Percentiles rank a stretch among this genome's conserved stretches.
Conservation (phyloP, 768 basidiomycete species). For the Termitomyces sp. region DNA sequence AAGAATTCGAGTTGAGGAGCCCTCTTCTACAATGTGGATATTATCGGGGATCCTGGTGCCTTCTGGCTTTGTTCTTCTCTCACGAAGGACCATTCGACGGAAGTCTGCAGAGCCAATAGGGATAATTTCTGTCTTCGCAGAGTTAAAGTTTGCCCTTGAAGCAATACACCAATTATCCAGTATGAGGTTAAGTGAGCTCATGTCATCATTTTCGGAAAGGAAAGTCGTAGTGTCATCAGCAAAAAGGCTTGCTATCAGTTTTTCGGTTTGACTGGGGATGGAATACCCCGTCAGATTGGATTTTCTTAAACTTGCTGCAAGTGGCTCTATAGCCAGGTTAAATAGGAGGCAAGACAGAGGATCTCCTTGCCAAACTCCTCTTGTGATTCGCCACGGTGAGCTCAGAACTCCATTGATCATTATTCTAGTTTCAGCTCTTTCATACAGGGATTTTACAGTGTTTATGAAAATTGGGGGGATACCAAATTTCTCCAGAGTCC, state of each 20-base stretch:
- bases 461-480: neutral
- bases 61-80: neutral
- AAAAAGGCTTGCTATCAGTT: conserved; percentile 27
- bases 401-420: neutral
- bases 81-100: neutral
- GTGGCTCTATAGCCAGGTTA: neutral
- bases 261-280: conserved; percentile 13
- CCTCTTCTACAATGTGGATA: conserved; percentile 24
- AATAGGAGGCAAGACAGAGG: neutral
- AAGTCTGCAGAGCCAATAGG: conserved; percentile 22
- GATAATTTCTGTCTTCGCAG: conserved; percentile 31
- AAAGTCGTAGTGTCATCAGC: conserved; percentile 36
- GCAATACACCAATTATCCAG: conserved; percentile 33
- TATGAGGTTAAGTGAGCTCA: conserved; percentile 15
- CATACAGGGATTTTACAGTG: neutral
- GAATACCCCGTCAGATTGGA: conserved; percentile 19
- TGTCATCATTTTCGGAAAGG: conserved; percentile 22
- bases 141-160: conserved; percentile 36
- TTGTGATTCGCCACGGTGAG: neutral
- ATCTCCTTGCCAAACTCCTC: neutral
- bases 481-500: neutral
- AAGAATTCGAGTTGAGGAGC: conserved; percentile 21
- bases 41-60: conserved; percentile 6
- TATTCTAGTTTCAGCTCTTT: neutral
- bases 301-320: neutral